Evolutionary conservation across 768 basidiomycete species (phyloP), one percentile per base, ranked within the genome.

Genomic region (Kwoniella heveanensis): DNA sequence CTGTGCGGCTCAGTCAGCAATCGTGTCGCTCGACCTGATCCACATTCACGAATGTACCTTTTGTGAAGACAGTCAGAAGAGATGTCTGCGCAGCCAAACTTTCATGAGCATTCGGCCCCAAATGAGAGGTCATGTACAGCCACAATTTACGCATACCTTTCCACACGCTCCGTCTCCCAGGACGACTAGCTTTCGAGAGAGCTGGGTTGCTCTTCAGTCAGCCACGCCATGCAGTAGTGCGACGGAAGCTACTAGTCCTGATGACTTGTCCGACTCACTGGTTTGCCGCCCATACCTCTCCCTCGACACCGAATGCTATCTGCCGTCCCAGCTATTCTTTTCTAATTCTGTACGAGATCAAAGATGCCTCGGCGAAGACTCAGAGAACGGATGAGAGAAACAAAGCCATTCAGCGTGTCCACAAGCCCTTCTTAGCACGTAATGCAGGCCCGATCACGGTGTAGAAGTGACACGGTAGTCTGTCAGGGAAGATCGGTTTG

Each of bases 81-180:
- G 75, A 77, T 46, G 75, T 77, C 75, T 76, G 32, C 17, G 25
- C 5, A 49, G 22, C 6, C 21, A 24, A 49, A 12, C 6, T 24
- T 15, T 24, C 22, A 22, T 49, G 48, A 26, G 48, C 22, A 46
- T n/a, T 1, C 3, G 39, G 15, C 24, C 21, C 12, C 25, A 19
- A 17, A 8, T 46, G n/a, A 54, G 60, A 3, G n/a, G n/a, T 17
- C 27, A 22, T 29, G 29, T 3, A 10, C 39, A 7, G 47, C 60
- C 57, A 66, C 59, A 32, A 32, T 5, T n/a, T n/a, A n/a, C 7
- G 13, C 32, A 44, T 47, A 72, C 71, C 74, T 83, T 83, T 32
- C 94, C 94, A 74, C 90, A 93, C 57, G 94, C 94, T 70, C 94
- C 94, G 81, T 98, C 94, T 37, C 94, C 94, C 66, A 93, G 89